phyloP scores from a whole-genome alignment of 768 basidiomycete genomes.

The Leucosporidium scottii region DNA sequence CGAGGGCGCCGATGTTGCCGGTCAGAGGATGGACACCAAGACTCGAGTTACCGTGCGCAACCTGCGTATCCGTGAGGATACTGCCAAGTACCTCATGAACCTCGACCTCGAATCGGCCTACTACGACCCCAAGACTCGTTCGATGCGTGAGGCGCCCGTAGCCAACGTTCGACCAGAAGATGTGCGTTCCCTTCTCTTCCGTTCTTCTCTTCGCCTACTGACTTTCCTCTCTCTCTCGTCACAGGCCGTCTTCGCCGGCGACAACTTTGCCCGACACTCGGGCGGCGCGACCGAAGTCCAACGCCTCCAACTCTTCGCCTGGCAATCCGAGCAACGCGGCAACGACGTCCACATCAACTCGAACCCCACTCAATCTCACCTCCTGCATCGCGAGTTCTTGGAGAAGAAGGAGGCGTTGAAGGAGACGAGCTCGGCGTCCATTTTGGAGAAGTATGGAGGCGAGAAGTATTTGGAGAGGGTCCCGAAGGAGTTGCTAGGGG shows the following conservation, averaged over 20 bases:
- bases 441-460: conserved; percentile 88
- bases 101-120: conserved; percentile 91
- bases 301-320: conserved; percentile 88
- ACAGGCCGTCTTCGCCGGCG: conserved; percentile 84
- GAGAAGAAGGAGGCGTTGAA: conserved; percentile 88
- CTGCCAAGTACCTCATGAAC: conserved; percentile 96
- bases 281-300: conserved; percentile 92
- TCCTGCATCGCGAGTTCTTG: conserved; percentile 81
- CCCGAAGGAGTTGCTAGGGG: conserved; percentile 86
- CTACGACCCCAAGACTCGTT: conserved; percentile 98
- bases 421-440: conserved; percentile 79
- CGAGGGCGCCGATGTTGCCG: conserved; percentile 93
- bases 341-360: conserved; percentile 94
- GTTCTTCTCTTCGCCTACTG: conserved; percentile 16
- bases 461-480: conserved; percentile 80
- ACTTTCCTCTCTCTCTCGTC: not conserved
- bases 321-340: conserved; percentile 87
- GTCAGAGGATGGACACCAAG: conserved; percentile 96
- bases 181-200: conserved; percentile 48
- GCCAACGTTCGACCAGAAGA: conserved; percentile 75
- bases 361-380: conserved; percentile 90
- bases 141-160: conserved; percentile 94
- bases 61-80: conserved; percentile 96
- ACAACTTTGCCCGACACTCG: conserved; percentile 85
- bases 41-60: conserved; percentile 98